Percentiles rank a stretch among this genome's conserved stretches.
Evolutionary conservation across 768 basidiomycete species (phyloP).

Genomic region (Russula sp.): DNA sequence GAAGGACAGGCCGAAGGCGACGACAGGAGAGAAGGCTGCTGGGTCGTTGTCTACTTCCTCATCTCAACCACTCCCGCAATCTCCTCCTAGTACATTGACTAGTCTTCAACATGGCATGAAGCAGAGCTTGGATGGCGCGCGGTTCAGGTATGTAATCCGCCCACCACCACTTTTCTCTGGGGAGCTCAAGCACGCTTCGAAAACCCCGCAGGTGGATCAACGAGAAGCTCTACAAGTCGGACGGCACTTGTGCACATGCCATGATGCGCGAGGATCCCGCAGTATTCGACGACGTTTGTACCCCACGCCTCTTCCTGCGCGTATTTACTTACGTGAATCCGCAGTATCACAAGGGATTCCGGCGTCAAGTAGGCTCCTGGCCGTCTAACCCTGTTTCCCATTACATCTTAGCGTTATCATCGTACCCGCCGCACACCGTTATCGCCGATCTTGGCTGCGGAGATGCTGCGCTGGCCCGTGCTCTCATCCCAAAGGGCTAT

Average conservation of each 20-base stretch:
- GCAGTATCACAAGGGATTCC: constrained; percentile 91
- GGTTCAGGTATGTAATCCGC: constrained; percentile 59
- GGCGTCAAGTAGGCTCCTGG: constrained; percentile 88
- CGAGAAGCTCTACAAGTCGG: constrained; percentile 85
- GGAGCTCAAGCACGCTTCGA: neutral
- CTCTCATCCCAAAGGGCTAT: constrained; percentile 61
- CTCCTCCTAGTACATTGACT: constrained; percentile 41
- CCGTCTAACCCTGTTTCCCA: constrained; percentile 88
- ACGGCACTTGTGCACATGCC: constrained; percentile 62
- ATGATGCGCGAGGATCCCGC: constrained; percentile 83
- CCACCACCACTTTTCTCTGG: neutral
- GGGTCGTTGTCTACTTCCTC: neutral
- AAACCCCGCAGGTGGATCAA: constrained; percentile 67
- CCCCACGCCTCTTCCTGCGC: neutral
- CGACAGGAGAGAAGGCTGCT: neutral
- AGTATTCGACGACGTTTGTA: constrained; percentile 73
- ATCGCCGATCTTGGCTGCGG: constrained; percentile 95
- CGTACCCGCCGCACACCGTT: constrained; percentile 60
- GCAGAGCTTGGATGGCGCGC: constrained; percentile 76
- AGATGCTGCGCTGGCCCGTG: constrained; percentile 80
- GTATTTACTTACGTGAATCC: constrained; percentile 6
- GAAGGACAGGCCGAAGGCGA: constrained; percentile 5
- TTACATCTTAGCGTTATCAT: constrained; percentile 60
- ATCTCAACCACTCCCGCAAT: neutral
- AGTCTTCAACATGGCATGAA: constrained; percentile 73